Evolutionary conservation across 2,329 filamentous ascomycete genomes (phyloP), one percentile per base, ranked within the genome.

Genomic region (Colletotrichum acutatum): DNA sequence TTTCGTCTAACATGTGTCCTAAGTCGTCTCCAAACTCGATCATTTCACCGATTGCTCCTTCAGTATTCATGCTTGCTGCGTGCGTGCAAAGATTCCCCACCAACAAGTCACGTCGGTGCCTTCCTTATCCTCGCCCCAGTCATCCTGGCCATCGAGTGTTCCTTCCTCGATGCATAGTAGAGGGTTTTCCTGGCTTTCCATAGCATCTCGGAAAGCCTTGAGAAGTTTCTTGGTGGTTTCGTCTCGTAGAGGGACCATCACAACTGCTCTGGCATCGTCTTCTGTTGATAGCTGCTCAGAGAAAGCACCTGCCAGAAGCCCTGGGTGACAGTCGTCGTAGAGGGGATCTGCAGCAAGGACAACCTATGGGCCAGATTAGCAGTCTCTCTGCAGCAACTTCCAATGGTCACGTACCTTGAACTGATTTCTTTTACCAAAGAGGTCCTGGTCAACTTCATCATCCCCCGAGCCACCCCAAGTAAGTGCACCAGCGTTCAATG

Each of bases 271-370:
- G 2, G 94, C 90, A 32, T 88, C 84, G 0, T 81, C 68, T 3
- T 85, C 86, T 16, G 85, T 82, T 9, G 87, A 87, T 12, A 98
- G 86, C 83, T 95, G 94, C 52, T 88, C 83, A 11, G 86, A 83
- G 57, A 98, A 91, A 16, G 94, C 92, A 16, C 90, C 86, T 0
- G 92, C 91, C 26, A 98, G 88, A 78, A 97, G 89, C 3, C 81
- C 83, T 0, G 96, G 95, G 79, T 98, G 97, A 4, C 93, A 89
- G 61, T 95, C 89, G 58, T 95, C 95, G 82, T 98, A 98, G 24
- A 99, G 85, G 0, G 94, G 90, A 81, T 99, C 97, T 3, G 96
- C 95, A 2, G 91, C 94, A 3, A 99, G 87, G 56, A 98, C 90
- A 67, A 98, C 84, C 86, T 92, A 80, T 57, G 12, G 5, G 67